Conservation (phyloP, 106 monocot genomes). For the Acorus gramineus region DNA sequence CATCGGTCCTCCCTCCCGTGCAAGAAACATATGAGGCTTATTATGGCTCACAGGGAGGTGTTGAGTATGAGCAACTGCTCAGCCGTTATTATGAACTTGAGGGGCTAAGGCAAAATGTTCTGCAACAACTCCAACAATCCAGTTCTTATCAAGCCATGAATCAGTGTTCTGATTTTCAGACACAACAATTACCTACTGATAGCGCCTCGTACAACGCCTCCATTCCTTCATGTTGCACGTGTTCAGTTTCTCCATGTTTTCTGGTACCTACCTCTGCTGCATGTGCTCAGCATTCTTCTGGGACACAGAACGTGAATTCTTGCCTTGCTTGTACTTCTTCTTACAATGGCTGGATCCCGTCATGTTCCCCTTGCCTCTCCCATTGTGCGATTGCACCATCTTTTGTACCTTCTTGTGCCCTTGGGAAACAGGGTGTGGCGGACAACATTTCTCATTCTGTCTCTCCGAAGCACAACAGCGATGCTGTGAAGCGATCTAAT, state of each 20-base stretch:
- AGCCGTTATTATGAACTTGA: conserved; percentile 65
- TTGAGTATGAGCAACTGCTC: conserved; percentile 33
- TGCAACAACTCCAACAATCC: conserved; percentile 44
- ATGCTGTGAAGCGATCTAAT: conserved; percentile 7
- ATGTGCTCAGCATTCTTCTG: background rate
- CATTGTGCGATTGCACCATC: background rate
- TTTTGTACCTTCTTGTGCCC: background rate
- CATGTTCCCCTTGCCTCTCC: too few species aligned
- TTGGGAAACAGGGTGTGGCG: conserved; percentile 23
- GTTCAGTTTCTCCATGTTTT: conserved; percentile 13
- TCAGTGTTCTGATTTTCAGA: conserved; percentile 8
- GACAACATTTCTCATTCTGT: conserved; percentile 1
- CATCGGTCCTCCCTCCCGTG: conserved; percentile 3
- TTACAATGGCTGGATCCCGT: too few species aligned
- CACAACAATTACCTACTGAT: conserved; percentile 12
- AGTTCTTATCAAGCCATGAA: conserved; percentile 24
- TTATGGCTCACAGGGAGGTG: conserved; percentile 17
- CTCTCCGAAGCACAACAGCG: background rate
- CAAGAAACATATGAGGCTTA: conserved; percentile 4
- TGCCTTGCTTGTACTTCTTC: too few species aligned
- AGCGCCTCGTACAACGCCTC: conserved; percentile 7
- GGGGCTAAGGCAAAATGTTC: conserved; percentile 41
- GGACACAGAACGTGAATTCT: background rate
- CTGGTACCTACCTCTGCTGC: conserved; percentile 12
- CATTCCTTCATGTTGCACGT: conserved; percentile 14